Base-by-base conservation (phyloP, 768 basidiomycete species). In the Phanerochaete carnosa region DNA sequence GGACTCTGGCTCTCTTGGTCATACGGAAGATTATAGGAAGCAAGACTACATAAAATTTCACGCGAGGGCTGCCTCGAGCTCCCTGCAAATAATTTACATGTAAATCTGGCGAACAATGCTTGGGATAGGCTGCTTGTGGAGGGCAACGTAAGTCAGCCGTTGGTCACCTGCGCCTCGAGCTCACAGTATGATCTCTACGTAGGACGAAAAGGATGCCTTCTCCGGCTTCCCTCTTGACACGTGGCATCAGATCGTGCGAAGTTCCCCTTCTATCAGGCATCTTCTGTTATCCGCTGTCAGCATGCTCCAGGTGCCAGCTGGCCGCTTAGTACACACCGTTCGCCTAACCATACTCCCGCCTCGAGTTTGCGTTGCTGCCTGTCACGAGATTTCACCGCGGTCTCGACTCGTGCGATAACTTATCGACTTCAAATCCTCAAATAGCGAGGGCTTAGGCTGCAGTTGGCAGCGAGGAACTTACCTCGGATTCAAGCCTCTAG, bases 71-170 rank as follows among this genome's bases (percentile, higher is more conserved):
- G 94, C 73, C 86, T 87, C 7, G 80, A 84, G 65, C 83, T 87
- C 1, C 79, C 85, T 26, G 88, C 91, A 90, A 99, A 99, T n/a
- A n/a, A n/a, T n/a, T n/a, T n/a, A n/a, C n/a, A n/a, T 73, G 77
- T 96, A 67, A 96, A 95, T 73, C 96, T 94, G 90, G 92, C 90
- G 43, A 90, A 89, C 65, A 95, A 98, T 70, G 81, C 85, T 16
- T 73, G 98, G 58, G 90, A 95, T 68, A 76, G 81, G 65, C 75
- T 99, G 45, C 72, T 98, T 62, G 74, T 73, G n/a, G 88, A 88
- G 67, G 92, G 94, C 11, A 94, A 95, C 72, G 96, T 97, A 69
- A 66, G 93, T 83, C 35, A 15, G 51, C 45, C n/a, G 43, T 4
- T 51, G 29, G 25, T 29, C n/a, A 32, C 26, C 64, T 22, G 9